Evolutionary conservation across 805 yeast species (phyloP).

Genomic region (Metschnikowia reukaufii): DNA sequence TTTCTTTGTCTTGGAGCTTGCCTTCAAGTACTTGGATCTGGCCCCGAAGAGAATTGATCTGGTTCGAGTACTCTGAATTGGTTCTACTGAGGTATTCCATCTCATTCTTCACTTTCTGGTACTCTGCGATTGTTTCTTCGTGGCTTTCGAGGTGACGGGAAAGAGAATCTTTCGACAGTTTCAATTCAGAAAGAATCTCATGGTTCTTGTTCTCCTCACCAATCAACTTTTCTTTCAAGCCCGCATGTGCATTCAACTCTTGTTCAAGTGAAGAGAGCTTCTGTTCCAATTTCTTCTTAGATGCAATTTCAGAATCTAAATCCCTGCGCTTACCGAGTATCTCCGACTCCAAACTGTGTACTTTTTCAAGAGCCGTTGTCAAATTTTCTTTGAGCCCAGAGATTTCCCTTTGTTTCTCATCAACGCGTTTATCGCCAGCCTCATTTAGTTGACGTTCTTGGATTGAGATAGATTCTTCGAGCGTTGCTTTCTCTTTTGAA

Average conservation of each 20-base stretch:
- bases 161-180: slow-evolving; percentile 7
- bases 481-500: neutral
- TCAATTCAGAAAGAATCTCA: slow-evolving; percentile 4
- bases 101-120: slow-evolving; percentile 26
- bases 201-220: slow-evolving; percentile 3
- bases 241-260: neutral
- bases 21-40: slow-evolving; percentile 25
- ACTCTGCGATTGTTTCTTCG: slow-evolving; percentile 5
- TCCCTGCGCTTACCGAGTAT: neutral
- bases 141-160: slow-evolving; percentile 9
- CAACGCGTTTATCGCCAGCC: slow-evolving; percentile 22
- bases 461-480: slow-evolving; percentile 3
- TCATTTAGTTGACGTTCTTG: neutral
- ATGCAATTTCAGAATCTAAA: neutral
- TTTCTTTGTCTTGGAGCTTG: slow-evolving; percentile 34
- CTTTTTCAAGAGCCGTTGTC: slow-evolving; percentile 1
- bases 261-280: neutral
- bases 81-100: slow-evolving; percentile 22
- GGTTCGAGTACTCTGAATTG: slow-evolving; percentile 29
- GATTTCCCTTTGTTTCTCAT: slow-evolving; percentile 2
- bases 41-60: slow-evolving; percentile 26
- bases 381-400: neutral
- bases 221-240: slow-evolving; percentile 1
- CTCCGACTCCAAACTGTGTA: slow-evolving; percentile 3
- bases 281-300: neutral